Base-by-base conservation (phyloP, 1,284 basidiomycete species). In the Ceratobasidium sp. region DNA sequence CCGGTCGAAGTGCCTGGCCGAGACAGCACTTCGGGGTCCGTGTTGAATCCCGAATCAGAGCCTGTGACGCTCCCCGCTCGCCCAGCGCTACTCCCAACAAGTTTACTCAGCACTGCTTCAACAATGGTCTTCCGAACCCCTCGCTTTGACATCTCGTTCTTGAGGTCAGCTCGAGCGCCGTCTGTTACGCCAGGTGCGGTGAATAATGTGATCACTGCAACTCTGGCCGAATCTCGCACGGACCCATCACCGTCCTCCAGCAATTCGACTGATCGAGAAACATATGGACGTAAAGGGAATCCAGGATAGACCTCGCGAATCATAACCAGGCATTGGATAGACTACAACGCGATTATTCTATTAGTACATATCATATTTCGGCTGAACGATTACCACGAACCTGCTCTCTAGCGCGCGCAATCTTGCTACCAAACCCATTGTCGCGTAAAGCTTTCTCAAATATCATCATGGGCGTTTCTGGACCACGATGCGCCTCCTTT, bases 211-310 rank as follows among this genome's bases (percentile, higher is more conserved):
- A 98, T 88, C 60, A 96, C 88, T 0, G 95, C 92, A 79, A 89
- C 86, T 65, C 91, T 88, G 0, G 97, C 93, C 79, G 91, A 92
- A 75, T 96, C 93, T 48, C 98, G 91, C 62, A 99, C 97, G 77
- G 89, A 89, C 3, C 92, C 89, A 81, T 99, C 97, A 0, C 91
- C 90, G 82, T 99, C 97, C 83, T 98, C 94, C 27, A 99, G 87
- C 53, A 91, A 85, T 72, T 91, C 93, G 19, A 99, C 94, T 56
- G 99, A 89, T 27, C 87, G 83, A 0, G 93, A 84, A 36, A 98
- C 87, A 82, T 94, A 97, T 1, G 94, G 89, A 65, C 93, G 89
- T 59, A 99, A 87, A 15, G 95, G 95, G 77, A 98, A 93, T 66
- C 89, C 87, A 71, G 89, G 87, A 77, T 92, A 87, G 62, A 84